Conservation (phyloP, 495 filamentous ascomycete genomes). For the Polyplosphaeria fusca region DNA sequence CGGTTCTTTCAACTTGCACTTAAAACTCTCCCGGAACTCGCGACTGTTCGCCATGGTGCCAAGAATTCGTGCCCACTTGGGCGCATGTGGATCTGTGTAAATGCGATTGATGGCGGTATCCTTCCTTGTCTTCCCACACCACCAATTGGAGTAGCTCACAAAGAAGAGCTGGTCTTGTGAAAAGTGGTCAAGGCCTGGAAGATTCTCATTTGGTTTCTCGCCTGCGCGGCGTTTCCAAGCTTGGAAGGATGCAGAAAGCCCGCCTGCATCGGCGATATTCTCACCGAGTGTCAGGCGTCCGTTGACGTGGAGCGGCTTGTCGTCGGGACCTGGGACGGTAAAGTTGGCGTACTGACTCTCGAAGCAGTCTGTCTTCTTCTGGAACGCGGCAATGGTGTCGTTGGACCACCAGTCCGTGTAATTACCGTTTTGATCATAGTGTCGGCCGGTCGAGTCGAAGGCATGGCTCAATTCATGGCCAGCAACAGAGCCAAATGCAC, state of each 20-base stretch:
- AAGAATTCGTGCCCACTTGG: too few relatives aligned
- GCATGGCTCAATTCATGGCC: slow-evolving; percentile 75
- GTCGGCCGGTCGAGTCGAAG: slow-evolving; percentile 66
- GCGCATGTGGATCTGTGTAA: too few relatives aligned
- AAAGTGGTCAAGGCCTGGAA: slow-evolving; percentile 65
- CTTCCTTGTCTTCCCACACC: too few relatives aligned
- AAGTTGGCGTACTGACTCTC: slow-evolving; percentile 66
- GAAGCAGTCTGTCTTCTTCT: slow-evolving; percentile 66
- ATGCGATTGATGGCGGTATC: too few relatives aligned
- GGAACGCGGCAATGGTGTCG: slow-evolving; percentile 59
- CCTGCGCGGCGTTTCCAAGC: slow-evolving; percentile 63
- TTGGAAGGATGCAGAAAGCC: slow-evolving; percentile 60
- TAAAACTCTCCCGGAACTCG: too few relatives aligned
- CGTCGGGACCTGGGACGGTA: slow-evolving; percentile 54
- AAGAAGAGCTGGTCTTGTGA: slow-evolving; percentile 60
- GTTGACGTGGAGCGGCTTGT: slow-evolving; percentile 62
- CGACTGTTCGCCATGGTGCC: too few relatives aligned
- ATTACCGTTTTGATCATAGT: slow-evolving; percentile 66
- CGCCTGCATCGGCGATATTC: slow-evolving; percentile 75
- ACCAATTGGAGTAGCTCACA: too few relatives aligned
- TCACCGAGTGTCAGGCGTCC: slow-evolving; percentile 67
- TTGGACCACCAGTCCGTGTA: slow-evolving; percentile 70
- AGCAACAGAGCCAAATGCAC: slow-evolving; percentile 66
- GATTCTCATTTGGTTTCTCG: slow-evolving; percentile 50
- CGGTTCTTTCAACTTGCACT: too few relatives aligned